Base-by-base conservation (phyloP, 306 rosid genomes). In the Lathyrus sativus region DNA sequence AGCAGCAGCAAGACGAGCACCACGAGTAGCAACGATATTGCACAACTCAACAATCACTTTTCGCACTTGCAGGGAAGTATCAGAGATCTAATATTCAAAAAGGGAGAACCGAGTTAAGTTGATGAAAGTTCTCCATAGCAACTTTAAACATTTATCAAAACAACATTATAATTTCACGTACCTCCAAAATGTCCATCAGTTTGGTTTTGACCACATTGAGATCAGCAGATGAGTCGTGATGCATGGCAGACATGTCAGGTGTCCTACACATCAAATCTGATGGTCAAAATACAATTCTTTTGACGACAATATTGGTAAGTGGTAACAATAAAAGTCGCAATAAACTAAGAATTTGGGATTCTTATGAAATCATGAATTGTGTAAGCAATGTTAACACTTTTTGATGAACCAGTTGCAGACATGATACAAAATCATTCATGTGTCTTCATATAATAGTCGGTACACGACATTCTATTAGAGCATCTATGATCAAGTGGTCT, bases 1-100 rank as follows among this genome's bases (percentile, higher is more conserved):
- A 51, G 98, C 98, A 43, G 98, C 91, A 28, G 98, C 55, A 56
- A 92, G 91, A 65, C 95, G 89, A 11, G 98, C 95, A 8, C 96
- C 98, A 4, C 98, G 95, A 7, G 88, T 81, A 6, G 95, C 92
- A 62, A 92, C 82, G 3, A 87, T 74, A 49, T 92, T 85, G 81
- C 98, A 89, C 55, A 92, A 46, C 73, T 86, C 85, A 68, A 92
- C 82, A 19, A 92, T 68, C 33, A 81, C 50, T 73, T 75, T 80
- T 67, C 98, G 83, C 61, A 75, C 80, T 81, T 84, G 67, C 41
- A 86, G 72, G 71, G 90, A 80, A 65, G 86, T 72, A 76, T 85
- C 83, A 22, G 89, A 33, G 85, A 92, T 85, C 98, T 92, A 79
- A 72, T 61, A 35, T 49, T 43, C 13, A 9, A 14, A 51, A 28